Evolutionary conservation across 2,329 filamentous ascomycete genomes (phyloP).

Genomic region (Penicillium sp.): DNA sequence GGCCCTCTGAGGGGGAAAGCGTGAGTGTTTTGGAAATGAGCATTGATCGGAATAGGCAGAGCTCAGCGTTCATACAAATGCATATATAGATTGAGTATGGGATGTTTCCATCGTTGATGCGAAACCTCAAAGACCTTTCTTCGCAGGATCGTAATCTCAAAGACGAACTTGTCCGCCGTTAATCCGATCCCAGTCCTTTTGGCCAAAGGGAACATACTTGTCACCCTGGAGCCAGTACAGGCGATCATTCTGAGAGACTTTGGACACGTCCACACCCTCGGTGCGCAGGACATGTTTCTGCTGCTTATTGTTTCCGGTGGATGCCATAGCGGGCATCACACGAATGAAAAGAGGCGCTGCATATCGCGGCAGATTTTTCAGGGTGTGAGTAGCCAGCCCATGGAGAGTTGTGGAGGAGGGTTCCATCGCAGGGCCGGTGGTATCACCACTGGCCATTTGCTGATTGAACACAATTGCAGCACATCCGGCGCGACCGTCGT

Average conservation of each 20-base stretch:
- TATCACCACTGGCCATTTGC: slow-evolving; percentile 23
- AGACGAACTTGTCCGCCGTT: slow-evolving; percentile 65
- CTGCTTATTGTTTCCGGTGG: slow-evolving; percentile 84
- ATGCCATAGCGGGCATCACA: slow-evolving; percentile 55
- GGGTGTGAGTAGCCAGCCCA: slow-evolving; percentile 57
- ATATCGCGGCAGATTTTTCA: slow-evolving; percentile 59
- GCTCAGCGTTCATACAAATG: too few relatives aligned
- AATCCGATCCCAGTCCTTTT: slow-evolving; percentile 63
- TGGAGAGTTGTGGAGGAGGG: slow-evolving; percentile 43
- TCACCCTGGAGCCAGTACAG: slow-evolving; percentile 63
- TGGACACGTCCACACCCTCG: slow-evolving; percentile 64
- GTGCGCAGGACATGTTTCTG: slow-evolving; percentile 69
- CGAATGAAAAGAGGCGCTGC: slow-evolving; percentile 74
- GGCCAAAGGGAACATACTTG: slow-evolving; percentile 62
- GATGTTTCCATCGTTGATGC: too few relatives aligned
- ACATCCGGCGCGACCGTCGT: slow-evolving; percentile 80
- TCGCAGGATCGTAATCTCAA: slow-evolving; percentile 31
- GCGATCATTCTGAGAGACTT: slow-evolving; percentile 34
- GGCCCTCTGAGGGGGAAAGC: too few relatives aligned
- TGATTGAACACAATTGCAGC: slow-evolving; percentile 61
- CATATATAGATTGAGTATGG: too few relatives aligned
- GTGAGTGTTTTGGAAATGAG: too few relatives aligned
- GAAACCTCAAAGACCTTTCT: too few relatives aligned
- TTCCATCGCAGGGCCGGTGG: slow-evolving; percentile 18
- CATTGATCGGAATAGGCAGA: too few relatives aligned